A percentile compares a stretch with the other conserved stretches of the same genome.
Conservation (phyloP, 331 rosid genomes). For the Rosa hybrid region DNA sequence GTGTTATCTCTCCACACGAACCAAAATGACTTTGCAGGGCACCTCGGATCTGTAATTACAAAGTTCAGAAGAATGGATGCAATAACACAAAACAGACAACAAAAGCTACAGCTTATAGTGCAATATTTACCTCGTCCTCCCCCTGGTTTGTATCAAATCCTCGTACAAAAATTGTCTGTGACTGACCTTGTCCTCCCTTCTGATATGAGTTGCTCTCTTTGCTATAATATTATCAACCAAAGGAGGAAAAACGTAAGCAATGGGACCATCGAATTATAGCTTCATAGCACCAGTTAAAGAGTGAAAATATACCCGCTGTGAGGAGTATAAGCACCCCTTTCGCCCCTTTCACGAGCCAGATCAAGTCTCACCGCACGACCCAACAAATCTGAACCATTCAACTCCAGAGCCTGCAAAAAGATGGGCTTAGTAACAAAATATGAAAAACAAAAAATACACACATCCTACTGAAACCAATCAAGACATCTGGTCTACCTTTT, state of each 20-base stretch:
- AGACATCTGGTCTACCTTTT: constrained; percentile 33
- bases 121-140: constrained; percentile 63
- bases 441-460: not conserved
- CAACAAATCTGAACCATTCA: constrained; percentile 47
- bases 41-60: constrained; percentile 46
- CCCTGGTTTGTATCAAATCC: constrained; percentile 40
- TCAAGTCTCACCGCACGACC: constrained; percentile 64
- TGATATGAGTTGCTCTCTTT: constrained; percentile 43
- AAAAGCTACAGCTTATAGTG: not conserved
- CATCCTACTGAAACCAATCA: not conserved
- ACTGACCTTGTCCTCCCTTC: constrained; percentile 27
- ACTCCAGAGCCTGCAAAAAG: constrained; percentile 53
- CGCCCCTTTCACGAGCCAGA: constrained; percentile 69
- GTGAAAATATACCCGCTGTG: constrained; percentile 32
- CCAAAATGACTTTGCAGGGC: constrained; percentile 53
- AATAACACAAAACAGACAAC: not conserved
- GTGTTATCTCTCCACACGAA: constrained; percentile 65
- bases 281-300: not conserved
- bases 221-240: constrained; percentile 26
- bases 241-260: not conserved
- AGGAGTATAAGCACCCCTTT: constrained; percentile 79
- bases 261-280: not conserved
- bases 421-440: not conserved
- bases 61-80: not conserved
- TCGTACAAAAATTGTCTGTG: constrained; percentile 33